Base-by-base conservation (phyloP, 129 eudicot species). In the Sambucus nigra region DNA sequence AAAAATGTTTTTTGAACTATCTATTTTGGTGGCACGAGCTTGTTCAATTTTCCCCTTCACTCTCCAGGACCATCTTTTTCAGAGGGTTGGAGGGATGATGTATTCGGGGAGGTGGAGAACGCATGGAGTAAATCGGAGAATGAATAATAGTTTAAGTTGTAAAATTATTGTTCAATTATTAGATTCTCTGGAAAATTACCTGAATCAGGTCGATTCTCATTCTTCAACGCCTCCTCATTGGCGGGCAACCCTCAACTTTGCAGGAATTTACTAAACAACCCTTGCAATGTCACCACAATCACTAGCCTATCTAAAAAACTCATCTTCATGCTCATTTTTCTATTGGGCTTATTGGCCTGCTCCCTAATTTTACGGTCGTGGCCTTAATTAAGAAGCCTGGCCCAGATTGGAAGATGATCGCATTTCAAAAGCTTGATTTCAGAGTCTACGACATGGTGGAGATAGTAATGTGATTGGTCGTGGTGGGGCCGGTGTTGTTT, bases 401-500 rank as follows among this genome's bases (percentile, higher is more conserved):
- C 54, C 27, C 86, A 8, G 38, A 76, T 25, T 91, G 94, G 94
- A 86, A 79, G 51, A 76, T 91, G 87, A 91, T 95, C 15, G 72
- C 94, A 1, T 91, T 91, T 68, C 89, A 74, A 39, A 82, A 79
- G 69, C 60, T 79, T 1, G 95, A 80, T 7, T 86, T 91, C 73
- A 60, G 84, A 5, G 84, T 82, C 44, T 55, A 65, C 0, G 89
- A 91, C 21, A 77, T 91, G 28, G 64, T 81, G 0, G 89, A 91
- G 99, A 91, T 7, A 94, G 94, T 25, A 85, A 91, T 9, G 94
- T 86, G 51, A 74, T 91, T 6, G 99, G 99, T 14, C 68, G 77
- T 16, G 99, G 99, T 12, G 99, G 99, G 12, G 99, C 99, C 0
- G 99, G 99, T 10, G 74, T 79, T 0, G 99, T 91, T 20, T 85